A percentile compares a stretch with the other conserved stretches of the same genome.
These are phyloP conservation scores for Papiliotrema nemorosa DNA, from an alignment of 1,284 basidiomycete genomes.

Conservation along the genomic window DNA sequence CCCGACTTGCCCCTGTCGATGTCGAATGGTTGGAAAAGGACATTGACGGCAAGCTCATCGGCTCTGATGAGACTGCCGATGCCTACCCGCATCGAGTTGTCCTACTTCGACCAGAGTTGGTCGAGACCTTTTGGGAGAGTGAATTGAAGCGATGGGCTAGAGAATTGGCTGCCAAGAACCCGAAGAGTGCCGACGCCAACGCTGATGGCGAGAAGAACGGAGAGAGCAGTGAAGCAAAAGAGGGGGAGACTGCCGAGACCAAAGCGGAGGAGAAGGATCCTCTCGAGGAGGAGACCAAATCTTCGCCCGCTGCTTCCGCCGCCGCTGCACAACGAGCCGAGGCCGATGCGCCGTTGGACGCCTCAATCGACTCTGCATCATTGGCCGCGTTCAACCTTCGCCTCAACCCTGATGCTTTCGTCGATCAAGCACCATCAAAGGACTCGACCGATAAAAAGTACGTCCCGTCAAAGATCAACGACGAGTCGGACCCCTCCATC, in stretches of 20 bases:
- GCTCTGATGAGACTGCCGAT: slow-evolving; percentile 12
- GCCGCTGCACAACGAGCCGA: slow-evolving; percentile 28
- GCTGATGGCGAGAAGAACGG: slow-evolving; percentile 18
- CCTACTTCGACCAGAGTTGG: slow-evolving; percentile 58
- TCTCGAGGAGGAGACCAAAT: slow-evolving; percentile 3
- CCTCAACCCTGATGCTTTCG: slow-evolving; percentile 60
- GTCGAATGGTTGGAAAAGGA: slow-evolving; percentile 57
- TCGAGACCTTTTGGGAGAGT: slow-evolving; percentile 55
- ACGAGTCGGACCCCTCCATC: slow-evolving; percentile 53
- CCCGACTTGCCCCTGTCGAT: slow-evolving; percentile 55
- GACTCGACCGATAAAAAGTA: slow-evolving; percentile 13
- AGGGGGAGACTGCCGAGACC: slow-evolving; percentile 24
- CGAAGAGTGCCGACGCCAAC: slow-evolving; percentile 20
- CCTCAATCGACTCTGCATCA: slow-evolving; percentile 14
- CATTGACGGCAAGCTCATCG: slow-evolving; percentile 39
- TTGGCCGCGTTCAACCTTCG: slow-evolving; percentile 53
- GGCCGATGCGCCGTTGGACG: slow-evolving; percentile 26
- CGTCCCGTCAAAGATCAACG: slow-evolving; percentile 40
- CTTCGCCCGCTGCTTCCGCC: slow-evolving; percentile 22
- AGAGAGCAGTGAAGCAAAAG: slow-evolving; percentile 50
- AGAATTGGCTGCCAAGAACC: slow-evolving; percentile 42
- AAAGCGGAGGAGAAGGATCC: slow-evolving; percentile 27
- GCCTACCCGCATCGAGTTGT: slow-evolving; percentile 56
- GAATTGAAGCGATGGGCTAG: slow-evolving; percentile 56
- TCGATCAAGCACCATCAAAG: slow-evolving; percentile 46